phyloP scores from a whole-genome alignment of 352 stramenopile species.

The Globisporangium cylindrosporum region DNA sequence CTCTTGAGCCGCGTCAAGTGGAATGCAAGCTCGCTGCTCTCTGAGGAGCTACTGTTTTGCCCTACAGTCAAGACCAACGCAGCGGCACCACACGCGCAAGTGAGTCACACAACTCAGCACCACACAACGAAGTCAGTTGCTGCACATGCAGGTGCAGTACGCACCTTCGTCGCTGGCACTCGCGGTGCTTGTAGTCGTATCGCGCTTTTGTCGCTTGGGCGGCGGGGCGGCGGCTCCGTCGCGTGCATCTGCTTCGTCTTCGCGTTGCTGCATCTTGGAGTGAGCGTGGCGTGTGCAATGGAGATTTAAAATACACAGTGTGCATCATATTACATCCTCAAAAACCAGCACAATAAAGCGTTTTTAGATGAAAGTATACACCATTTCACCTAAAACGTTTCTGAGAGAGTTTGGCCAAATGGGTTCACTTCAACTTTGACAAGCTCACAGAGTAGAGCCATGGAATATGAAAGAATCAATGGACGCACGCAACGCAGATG shows the following conservation, averaged over 20 bases:
- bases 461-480: too few relatives aligned
- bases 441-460: too few relatives aligned
- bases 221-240: neutral
- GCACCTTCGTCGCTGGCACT: neutral
- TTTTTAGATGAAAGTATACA: too few relatives aligned
- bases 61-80: neutral
- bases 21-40: slow-evolving; percentile 22
- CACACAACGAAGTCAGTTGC: too few relatives aligned
- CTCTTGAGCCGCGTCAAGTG: slow-evolving; percentile 36
- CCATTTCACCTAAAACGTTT: too few relatives aligned
- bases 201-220: slow-evolving; percentile 7
- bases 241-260: neutral
- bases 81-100: neutral
- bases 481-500: too few relatives aligned
- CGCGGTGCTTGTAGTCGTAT: neutral
- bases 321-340: neutral
- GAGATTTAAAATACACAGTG: neutral
- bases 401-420: too few relatives aligned
- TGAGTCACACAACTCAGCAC: neutral
- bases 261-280: neutral
- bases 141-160: too few relatives aligned
- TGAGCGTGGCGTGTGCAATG: neutral
- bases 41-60: neutral
- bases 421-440: too few relatives aligned
- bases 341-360: neutral